Conservation (phyloP, 176 grass and related monocot species). For the Eleusine coracana region DNA sequence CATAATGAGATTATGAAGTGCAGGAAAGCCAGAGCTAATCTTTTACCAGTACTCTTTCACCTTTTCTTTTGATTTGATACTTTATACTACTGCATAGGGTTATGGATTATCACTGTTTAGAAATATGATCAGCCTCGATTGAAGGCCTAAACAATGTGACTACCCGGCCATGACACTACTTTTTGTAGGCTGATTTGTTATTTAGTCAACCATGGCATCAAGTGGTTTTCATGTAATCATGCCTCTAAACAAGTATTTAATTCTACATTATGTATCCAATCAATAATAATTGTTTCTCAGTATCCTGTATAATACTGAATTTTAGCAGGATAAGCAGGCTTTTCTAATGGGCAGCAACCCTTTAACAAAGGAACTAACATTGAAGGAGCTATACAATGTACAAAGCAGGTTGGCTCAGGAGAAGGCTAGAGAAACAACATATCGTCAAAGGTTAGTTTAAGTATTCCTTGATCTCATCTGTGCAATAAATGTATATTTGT, state of each 20-base stretch:
- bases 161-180: constrained; percentile 12
- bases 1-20: constrained; percentile 20
- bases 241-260: constrained; percentile 20
- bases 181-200: constrained; percentile 7
- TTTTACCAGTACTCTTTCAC: background rate
- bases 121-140: background rate
- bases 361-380: constrained; percentile 72
- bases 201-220: background rate
- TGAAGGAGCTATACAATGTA: constrained; percentile 83
- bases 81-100: background rate
- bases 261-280: background rate
- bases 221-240: constrained; percentile 1
- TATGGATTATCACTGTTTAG: background rate
- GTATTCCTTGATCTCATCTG: background rate
- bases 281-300: constrained; percentile 31
- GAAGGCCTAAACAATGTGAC: background rate
- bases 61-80: background rate
- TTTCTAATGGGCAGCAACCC: constrained; percentile 64
- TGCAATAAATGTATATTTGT: constrained; percentile 2
- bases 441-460: constrained; percentile 60
- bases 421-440: constrained; percentile 76
- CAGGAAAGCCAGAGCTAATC: constrained; percentile 10
- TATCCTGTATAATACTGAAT: constrained; percentile 17
- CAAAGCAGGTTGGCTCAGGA: constrained; percentile 87
- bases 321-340: constrained; percentile 68